Evolutionary conservation across 208 protist species (phyloP), one percentile per base, ranked within the genome.

Genomic region (Spongospora subterranea): DNA sequence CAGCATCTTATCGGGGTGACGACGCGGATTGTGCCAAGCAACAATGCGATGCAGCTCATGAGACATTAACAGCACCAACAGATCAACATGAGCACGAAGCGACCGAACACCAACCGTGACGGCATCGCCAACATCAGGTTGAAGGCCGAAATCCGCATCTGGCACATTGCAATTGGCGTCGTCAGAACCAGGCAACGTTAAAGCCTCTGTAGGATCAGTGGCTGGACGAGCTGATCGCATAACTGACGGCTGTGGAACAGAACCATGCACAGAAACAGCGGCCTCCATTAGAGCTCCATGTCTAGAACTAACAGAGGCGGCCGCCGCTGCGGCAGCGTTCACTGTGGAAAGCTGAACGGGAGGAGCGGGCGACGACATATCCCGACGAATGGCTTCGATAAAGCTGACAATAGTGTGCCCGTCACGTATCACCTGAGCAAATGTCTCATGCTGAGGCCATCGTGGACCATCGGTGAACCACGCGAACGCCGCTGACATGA

Each of bases 1-100:
- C 6, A 89, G 88, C 32, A 39, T 45, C 88, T 17, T 32, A 39
- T 71, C 88, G n/a, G 50, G 46, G 13, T 32, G 45, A 20, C 54
- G 50, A 20, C 46, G 6, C 32, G 88, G 46, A 32, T 89, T 89
- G 32, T 76, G 54, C 88, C 88, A 89, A 20, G 88, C 46, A 39
- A 89, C 88, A 32, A 60, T 6, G 32, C 54, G 32, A 39, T 76
- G 46, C 1, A 89, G 65, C n/a, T 89, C 88, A 45, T 89, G 50
- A 38, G 88, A 60, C 50, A 89, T 6, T 20, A 89, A 45, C 32
- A 89, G 29, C 13, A 60, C n/a, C 6, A 89, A 29, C 88, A 89
- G 71, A 43, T 82, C 71, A n/a, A 43, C n/a, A n/a, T 82, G n/a
- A 35, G 6, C n/a, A 20, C 13, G 6, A 6, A 40, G 71, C n/a